Percentiles rank a stretch among this genome's conserved stretches.
These are phyloP conservation scores for Gigaspora rosea DNA, from an alignment of 192 early-diverging fungal genomes.

Conservation along the genomic window DNA sequence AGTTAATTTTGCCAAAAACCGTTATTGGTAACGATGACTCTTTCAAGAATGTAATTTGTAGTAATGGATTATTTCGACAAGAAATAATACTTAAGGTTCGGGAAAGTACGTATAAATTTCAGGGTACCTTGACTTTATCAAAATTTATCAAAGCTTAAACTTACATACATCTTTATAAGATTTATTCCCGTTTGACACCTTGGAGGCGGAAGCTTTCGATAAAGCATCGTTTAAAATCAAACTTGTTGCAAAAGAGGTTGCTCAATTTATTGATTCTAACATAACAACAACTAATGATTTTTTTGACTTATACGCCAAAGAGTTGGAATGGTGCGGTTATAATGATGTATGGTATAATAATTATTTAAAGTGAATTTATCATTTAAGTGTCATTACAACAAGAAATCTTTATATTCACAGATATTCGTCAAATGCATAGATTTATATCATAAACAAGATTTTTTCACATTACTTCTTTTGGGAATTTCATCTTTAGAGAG, in stretches of 20 bases:
- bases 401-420: background rate
- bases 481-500: slow-evolving; percentile 20
- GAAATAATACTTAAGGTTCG: no score
- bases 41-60: background rate
- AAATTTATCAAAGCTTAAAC: background rate
- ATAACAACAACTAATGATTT: slow-evolving; percentile 9
- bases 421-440: slow-evolving; percentile 1
- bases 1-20: background rate
- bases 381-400: background rate
- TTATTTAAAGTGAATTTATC: background rate
- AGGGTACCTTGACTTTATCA: background rate
- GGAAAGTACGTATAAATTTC: background rate
- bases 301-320: slow-evolving; percentile 4
- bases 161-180: background rate
- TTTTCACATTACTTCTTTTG: slow-evolving; percentile 23
- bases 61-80: background rate
- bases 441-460: slow-evolving; percentile 15
- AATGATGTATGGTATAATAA: background rate
- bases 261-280: background rate
- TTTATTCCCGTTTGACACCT: background rate
- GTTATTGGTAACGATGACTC: background rate
- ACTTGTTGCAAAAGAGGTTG: background rate
- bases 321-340: slow-evolving; percentile 16
- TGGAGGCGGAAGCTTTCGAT: background rate
- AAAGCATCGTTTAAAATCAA: slow-evolving; percentile 13